Evolutionary conservation across 2,329 filamentous ascomycete genomes (phyloP).

Genomic region (Eurotiales sp.): DNA sequence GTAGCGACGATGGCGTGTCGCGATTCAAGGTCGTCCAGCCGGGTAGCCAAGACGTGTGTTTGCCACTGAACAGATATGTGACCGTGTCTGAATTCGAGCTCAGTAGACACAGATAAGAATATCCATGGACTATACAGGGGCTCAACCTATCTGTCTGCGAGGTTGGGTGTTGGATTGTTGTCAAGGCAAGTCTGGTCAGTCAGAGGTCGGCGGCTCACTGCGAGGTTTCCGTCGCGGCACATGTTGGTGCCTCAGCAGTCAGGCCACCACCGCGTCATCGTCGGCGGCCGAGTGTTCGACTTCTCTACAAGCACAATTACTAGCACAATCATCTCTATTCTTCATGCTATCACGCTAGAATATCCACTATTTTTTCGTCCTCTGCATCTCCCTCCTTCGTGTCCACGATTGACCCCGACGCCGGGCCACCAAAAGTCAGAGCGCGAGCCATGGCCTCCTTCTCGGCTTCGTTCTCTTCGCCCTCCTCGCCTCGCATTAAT

Average conservation of each 20-base stretch:
- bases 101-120: not conserved
- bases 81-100: not conserved
- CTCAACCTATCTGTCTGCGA: not conserved
- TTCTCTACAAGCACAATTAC: no score
- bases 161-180: not conserved
- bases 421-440: constrained; percentile 29
- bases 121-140: not conserved
- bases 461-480: constrained; percentile 43
- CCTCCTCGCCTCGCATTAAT: constrained; percentile 74
- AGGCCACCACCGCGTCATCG: no score
- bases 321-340: no score
- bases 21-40: not conserved
- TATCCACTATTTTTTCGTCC: constrained; percentile 43
- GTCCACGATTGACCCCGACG: constrained; percentile 8
- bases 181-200: constrained; percentile 1
- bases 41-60: not conserved
- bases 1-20: not conserved
- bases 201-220: constrained; percentile 2
- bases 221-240: not conserved
- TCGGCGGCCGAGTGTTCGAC: not conserved
- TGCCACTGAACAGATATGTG: not conserved
- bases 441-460: constrained; percentile 40
- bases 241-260: constrained; percentile 3
- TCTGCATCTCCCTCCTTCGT: constrained; percentile 39
- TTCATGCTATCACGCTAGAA: constrained; percentile 33